Evolutionary conservation across 1,284 basidiomycete genomes (phyloP).

Genomic region (Cryptococcus sp.): DNA sequence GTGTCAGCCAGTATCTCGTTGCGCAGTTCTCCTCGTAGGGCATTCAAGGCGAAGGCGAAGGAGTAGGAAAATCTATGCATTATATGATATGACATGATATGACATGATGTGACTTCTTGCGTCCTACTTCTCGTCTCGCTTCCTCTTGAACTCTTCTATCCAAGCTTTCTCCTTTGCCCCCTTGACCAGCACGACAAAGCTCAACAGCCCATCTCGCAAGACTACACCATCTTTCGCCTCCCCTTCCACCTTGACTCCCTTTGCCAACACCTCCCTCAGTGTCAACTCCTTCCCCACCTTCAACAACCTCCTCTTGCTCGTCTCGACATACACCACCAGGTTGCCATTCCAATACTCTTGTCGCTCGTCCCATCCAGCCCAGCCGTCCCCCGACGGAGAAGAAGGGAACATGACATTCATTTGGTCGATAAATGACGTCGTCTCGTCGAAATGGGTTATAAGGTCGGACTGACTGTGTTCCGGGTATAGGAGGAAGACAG

Average conservation of each 20-base stretch:
- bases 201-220: conserved; percentile 76
- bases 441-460: conserved; percentile 78
- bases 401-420: conserved; percentile 77
- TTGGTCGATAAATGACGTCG: conserved; percentile 73
- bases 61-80: too few relatives aligned
- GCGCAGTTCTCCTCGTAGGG: conserved; percentile 43
- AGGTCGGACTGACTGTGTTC: conserved; percentile 82
- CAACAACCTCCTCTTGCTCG: conserved; percentile 65
- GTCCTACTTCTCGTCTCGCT: conserved; percentile 34
- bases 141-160: conserved; percentile 81
- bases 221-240: conserved; percentile 68
- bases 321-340: conserved; percentile 78
- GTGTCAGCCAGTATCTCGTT: conserved; percentile 46
- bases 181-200: conserved; percentile 77
- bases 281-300: conserved; percentile 88
- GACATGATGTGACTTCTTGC: too few relatives aligned
- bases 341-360: conserved; percentile 65
- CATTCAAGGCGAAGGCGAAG: too few relatives aligned
- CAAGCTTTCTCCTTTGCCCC: conserved; percentile 76
- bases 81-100: too few relatives aligned
- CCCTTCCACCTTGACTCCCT: conserved; percentile 54
- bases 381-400: conserved; percentile 33
- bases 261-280: conserved; percentile 64
- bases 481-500: conserved; percentile 89
- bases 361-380: conserved; percentile 69